Conservation (phyloP, 805 yeast genomes). For the Hanseniaspora pseudoguilliermondii region DNA sequence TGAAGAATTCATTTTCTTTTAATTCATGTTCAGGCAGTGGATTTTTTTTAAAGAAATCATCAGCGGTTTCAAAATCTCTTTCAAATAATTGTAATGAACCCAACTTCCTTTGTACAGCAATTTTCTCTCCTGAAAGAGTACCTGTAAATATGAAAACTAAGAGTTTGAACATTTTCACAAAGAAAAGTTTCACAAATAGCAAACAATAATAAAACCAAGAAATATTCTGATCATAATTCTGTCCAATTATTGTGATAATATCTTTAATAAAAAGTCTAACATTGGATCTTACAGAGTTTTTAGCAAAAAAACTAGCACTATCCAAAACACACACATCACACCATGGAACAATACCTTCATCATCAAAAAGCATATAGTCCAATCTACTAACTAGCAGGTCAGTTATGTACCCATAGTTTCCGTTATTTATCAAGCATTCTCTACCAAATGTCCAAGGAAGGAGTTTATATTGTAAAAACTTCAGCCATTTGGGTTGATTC, state of each 20-base stretch:
- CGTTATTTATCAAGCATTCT: conserved; percentile 3
- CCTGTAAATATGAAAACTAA: neutral
- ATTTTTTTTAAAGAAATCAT: conserved; percentile 39
- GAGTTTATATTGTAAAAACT: conserved; percentile 5
- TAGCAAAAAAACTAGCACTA: conserved; percentile 12
- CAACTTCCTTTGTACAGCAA: conserved; percentile 30
- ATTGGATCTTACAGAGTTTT: conserved; percentile 1
- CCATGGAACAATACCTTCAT: conserved; percentile 4
- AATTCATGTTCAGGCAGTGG: conserved; percentile 40
- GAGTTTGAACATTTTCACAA: neutral
- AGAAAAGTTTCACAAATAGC: neutral
- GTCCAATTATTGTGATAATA: neutral
- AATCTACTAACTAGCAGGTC: conserved; percentile 5
- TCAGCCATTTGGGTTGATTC: conserved; percentile 12
- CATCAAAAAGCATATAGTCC: conserved; percentile 1
- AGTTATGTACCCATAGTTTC: conserved; percentile 11
- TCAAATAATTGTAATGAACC: conserved; percentile 61
- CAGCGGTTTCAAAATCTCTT: conserved; percentile 47
- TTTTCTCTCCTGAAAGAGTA: neutral
- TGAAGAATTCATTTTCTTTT: conserved; percentile 13
- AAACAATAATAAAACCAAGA: neutral
- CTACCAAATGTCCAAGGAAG: conserved; percentile 12
- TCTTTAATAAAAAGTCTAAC: neutral
- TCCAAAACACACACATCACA: conserved; percentile 12
- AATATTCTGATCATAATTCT: neutral